These are phyloP conservation scores for Kodamaea neixiangensis DNA, from an alignment of 805 yeast genomes.

Conservation along the genomic window DNA sequence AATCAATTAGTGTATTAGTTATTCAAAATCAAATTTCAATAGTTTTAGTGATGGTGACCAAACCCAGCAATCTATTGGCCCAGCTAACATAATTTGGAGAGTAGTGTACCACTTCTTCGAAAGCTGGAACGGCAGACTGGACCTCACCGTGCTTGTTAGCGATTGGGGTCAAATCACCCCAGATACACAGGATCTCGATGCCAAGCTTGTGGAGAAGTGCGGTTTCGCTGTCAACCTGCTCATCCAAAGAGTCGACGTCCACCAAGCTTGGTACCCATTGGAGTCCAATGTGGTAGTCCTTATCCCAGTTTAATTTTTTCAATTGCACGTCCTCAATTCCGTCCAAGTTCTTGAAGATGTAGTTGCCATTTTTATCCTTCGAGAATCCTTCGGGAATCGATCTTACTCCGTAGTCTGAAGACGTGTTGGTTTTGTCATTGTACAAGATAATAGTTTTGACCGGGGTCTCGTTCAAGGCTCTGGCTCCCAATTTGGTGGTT, in stretches of 20 bases:
- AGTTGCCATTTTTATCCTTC: conserved; percentile 42
- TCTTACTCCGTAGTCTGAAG: conserved; percentile 6
- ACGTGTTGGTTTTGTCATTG: conserved; percentile 27
- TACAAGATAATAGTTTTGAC: conserved; percentile 62
- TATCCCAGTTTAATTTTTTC: conserved; percentile 65
- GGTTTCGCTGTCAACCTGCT: conserved; percentile 18
- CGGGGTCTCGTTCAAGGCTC: conserved; percentile 46
- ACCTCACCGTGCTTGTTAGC: conserved; percentile 36
- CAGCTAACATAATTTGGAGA: conserved; percentile 65
- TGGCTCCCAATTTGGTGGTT: conserved; percentile 20
- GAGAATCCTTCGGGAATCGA: conserved; percentile 50
- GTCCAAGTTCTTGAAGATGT: conserved; percentile 50
- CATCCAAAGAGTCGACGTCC: conserved; percentile 30
- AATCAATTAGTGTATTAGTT: not conserved
- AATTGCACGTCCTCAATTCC: conserved; percentile 69
- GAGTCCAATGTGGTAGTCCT: conserved; percentile 59
- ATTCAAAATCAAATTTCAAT: conserved; percentile 33
- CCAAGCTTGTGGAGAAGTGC: conserved; percentile 44
- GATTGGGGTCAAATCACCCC: conserved; percentile 67
- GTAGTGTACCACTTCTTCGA: conserved; percentile 66
- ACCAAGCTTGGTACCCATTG: conserved; percentile 74
- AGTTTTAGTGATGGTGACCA: conserved; percentile 58
- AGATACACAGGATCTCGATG: conserved; percentile 64
- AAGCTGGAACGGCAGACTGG: conserved; percentile 60
- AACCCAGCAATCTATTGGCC: conserved; percentile 67